Evolutionary conservation across 2,329 filamentous ascomycete genomes (phyloP).

Genomic region (Talaromyces sp.): DNA sequence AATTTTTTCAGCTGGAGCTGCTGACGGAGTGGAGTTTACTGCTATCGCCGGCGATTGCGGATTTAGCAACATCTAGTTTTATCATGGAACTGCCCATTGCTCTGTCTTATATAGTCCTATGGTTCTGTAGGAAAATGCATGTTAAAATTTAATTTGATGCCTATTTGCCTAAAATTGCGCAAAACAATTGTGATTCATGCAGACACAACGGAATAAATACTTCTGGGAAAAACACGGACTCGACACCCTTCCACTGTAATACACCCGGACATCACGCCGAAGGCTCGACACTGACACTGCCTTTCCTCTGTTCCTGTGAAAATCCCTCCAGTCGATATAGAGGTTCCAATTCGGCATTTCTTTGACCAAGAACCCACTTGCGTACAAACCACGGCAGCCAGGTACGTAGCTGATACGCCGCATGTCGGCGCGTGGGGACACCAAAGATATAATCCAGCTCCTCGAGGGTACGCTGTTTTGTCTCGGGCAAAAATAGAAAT

Average conservation of each 20-base stretch:
- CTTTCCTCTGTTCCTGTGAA: not conserved
- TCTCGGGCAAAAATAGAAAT: constrained; percentile 56
- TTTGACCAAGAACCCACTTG: constrained; percentile 50
- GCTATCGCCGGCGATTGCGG: not conserved
- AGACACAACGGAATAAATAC: not conserved
- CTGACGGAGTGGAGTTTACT: not conserved
- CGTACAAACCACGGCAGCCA: constrained; percentile 58
- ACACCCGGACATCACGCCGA: not conserved
- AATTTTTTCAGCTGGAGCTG: not conserved
- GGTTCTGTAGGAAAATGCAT: too few species aligned
- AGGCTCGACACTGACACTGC: not conserved
- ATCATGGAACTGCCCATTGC: not conserved
- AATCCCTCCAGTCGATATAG: constrained; percentile 46
- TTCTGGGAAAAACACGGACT: not conserved
- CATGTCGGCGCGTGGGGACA: constrained; percentile 55
- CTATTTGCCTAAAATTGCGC: not conserved
- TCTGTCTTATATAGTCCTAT: not conserved
- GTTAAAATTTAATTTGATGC: not conserved
- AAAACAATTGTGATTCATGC: not conserved
- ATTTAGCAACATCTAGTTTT: not conserved
- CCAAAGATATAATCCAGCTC: constrained; percentile 57
- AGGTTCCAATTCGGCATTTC: constrained; percentile 40
- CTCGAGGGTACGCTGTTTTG: constrained; percentile 46
- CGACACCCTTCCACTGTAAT: not conserved
- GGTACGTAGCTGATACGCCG: constrained; percentile 53